Evolutionary conservation across 257 asterid genomes (phyloP), one percentile per base, ranked within the genome.

Genomic region (Rubia yunnanensis): DNA sequence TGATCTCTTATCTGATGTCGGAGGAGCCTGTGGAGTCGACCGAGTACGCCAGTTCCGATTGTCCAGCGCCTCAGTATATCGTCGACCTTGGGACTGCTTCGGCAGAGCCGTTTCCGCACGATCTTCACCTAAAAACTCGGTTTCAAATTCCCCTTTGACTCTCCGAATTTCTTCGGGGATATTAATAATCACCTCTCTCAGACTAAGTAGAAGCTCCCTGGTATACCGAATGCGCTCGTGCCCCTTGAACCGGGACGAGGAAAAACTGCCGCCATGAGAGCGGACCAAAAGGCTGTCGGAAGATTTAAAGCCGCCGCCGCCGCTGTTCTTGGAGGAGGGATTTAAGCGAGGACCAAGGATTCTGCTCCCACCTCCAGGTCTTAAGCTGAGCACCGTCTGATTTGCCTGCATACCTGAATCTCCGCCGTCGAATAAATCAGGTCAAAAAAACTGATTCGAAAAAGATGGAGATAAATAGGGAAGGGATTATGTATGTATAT

Each of bases 81-180:
- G n/a, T 67, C 88, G 91, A 69, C 54, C 63, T 68, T 65, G 88
- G 53, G 75, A 56, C 73, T 76, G 91, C 70, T 24, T 70, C 54
- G 66, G 81, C 61, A 63, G 38, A 82, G 55, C 82, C 60, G 62
- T 81, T 78, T 90, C 96, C 28, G 69, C 89, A 58, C 77, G 95
- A 59, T 90, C 94, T 58, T 74, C 69, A 31, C 95, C 96, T 80
- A 83, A 86, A 81, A 84, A 6, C 56, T 94, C 99, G 67, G 88
- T 83, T 64, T 86, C 99, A 70, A 90, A 73, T 76, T 86, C 98
- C 77, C 81, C 88, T 74, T 88, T 90, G 60, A 85, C 85, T 78
- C 74, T 82, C n/a, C 83, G 74, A 63, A 94, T 84, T 23, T 78
- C 88, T 68, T 91, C 95, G 11, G 95, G 68, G 70, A 85, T 75